phyloP scores from a whole-genome alignment of 148 eudicot species.

The Silene latifolia region DNA sequence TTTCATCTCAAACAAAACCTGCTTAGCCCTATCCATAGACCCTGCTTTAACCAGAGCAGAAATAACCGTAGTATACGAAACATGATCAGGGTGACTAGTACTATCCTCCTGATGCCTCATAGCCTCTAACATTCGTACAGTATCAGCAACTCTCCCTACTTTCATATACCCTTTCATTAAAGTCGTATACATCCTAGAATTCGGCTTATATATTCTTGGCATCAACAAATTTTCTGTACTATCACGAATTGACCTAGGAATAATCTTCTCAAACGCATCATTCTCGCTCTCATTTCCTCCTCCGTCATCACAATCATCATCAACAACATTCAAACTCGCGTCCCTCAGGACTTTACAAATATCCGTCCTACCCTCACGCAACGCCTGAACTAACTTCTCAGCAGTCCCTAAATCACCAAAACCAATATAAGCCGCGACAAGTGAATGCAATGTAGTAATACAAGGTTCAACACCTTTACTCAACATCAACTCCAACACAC shows the following conservation, averaged over 20 bases:
- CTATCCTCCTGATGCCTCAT: conserved; percentile 81
- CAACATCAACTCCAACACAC: conserved; percentile 66
- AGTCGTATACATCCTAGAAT: conserved; percentile 83
- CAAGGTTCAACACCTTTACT: conserved; percentile 55
- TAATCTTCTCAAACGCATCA: conserved; percentile 52
- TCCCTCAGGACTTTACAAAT: conserved; percentile 62
- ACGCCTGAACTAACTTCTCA: conserved; percentile 73
- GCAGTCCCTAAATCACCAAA: conserved; percentile 78
- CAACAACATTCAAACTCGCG: conserved; percentile 18
- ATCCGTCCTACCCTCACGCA: conserved; percentile 81
- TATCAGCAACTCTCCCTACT: conserved; percentile 71
- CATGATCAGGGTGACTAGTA: conserved; percentile 78
- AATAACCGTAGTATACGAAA: conserved; percentile 81
- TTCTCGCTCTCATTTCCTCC: conserved; percentile 15
- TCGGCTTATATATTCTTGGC: conserved; percentile 45
- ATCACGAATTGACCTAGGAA: conserved; percentile 37
- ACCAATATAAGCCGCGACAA: conserved; percentile 94
- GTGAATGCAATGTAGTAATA: conserved; percentile 75
- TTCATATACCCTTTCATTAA: conserved; percentile 98
- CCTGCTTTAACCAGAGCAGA: conserved; percentile 82
- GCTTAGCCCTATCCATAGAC: conserved; percentile 71
- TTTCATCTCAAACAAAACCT: conserved; percentile 75
- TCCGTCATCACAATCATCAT: conserved; percentile 17
- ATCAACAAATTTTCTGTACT: conserved; percentile 55
- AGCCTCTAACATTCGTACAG: conserved; percentile 78